Conservation (phyloP, 805 yeast species). For the Tetrapisispora arboricola region DNA sequence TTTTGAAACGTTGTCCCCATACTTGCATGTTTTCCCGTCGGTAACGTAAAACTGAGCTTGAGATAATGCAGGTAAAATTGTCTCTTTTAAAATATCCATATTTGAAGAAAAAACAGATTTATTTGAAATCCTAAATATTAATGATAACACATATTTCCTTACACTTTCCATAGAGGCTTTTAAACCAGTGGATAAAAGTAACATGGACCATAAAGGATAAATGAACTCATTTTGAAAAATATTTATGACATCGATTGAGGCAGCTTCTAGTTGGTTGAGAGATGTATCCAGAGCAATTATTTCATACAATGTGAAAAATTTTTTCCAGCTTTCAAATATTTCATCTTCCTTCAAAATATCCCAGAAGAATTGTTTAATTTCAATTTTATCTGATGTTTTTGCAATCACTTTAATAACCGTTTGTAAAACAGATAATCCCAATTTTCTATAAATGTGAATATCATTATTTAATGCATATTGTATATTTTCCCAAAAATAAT, state of each 20-base stretch:
- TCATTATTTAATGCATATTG: conserved; percentile 46
- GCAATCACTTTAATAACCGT: conserved; percentile 42
- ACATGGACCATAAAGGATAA: conserved; percentile 61
- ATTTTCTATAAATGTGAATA: conserved; percentile 61
- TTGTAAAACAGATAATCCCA: conserved; percentile 54
- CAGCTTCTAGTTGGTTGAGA: conserved; percentile 75
- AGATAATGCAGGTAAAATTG: conserved; percentile 50
- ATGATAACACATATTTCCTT: conserved; percentile 46
- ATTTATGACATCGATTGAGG: conserved; percentile 48
- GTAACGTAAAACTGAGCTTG: conserved; percentile 52
- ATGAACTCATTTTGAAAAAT: conserved; percentile 45
- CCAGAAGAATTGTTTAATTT: conserved; percentile 12
- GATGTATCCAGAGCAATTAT: conserved; percentile 79
- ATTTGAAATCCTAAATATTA: conserved; percentile 45
- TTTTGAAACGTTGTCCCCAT: conserved; percentile 41
- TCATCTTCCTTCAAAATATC: conserved; percentile 26
- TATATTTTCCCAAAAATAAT: conserved; percentile 45
- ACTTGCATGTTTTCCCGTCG: conserved; percentile 37
- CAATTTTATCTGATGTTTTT: conserved; percentile 3
- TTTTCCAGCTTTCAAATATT: conserved; percentile 46
- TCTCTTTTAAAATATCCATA: conserved; percentile 29
- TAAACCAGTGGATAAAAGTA: conserved; percentile 66
- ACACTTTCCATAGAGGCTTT: conserved; percentile 71
- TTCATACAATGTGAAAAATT: conserved; percentile 66
- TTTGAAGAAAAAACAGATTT: conserved; percentile 38